Evolutionary conservation across 352 stramenopile genomes (phyloP).

Genomic region (Peronospora farinosa): DNA sequence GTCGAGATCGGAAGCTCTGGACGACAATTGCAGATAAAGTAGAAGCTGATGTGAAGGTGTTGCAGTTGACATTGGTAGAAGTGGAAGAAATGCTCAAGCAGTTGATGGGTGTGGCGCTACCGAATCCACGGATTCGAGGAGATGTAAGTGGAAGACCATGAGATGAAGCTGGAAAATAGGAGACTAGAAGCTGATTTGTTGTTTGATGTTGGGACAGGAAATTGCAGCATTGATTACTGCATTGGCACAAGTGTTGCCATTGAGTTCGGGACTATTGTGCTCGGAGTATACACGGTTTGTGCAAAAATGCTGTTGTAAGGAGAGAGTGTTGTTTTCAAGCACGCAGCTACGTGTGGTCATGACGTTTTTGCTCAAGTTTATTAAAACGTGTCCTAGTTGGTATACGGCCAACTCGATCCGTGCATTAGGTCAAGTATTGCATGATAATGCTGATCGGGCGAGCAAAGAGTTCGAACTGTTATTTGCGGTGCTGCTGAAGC

Average conservation of each 20-base stretch:
- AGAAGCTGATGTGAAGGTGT: conserved; percentile 46
- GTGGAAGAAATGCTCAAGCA: conserved; percentile 78
- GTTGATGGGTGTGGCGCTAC: conserved; percentile 45
- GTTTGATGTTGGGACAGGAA: conserved; percentile 28
- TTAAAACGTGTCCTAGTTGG: conserved; percentile 69
- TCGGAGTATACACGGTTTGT: conserved; percentile 76
- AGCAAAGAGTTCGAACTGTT: conserved; percentile 54
- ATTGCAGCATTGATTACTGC: conserved; percentile 56
- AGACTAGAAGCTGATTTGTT: background rate
- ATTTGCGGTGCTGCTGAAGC: conserved; percentile 60
- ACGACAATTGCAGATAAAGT: conserved; percentile 42
- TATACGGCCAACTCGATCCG: conserved; percentile 67
- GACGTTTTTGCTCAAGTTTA: conserved; percentile 67
- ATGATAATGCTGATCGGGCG: conserved; percentile 74
- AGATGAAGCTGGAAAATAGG: background rate
- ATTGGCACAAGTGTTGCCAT: conserved; percentile 51
- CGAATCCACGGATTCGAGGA: conserved; percentile 59
- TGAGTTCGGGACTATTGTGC: conserved; percentile 65
- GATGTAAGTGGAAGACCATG: conserved; percentile 26
- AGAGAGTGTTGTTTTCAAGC: conserved; percentile 58
- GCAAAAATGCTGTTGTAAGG: conserved; percentile 68
- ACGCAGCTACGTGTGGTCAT: conserved; percentile 56
- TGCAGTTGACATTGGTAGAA: conserved; percentile 66
- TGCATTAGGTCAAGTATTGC: conserved; percentile 62
- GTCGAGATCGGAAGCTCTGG: conserved; percentile 67